Base-by-base conservation (phyloP, 495 filamentous ascomycete species). In the Zalerion maritima region DNA sequence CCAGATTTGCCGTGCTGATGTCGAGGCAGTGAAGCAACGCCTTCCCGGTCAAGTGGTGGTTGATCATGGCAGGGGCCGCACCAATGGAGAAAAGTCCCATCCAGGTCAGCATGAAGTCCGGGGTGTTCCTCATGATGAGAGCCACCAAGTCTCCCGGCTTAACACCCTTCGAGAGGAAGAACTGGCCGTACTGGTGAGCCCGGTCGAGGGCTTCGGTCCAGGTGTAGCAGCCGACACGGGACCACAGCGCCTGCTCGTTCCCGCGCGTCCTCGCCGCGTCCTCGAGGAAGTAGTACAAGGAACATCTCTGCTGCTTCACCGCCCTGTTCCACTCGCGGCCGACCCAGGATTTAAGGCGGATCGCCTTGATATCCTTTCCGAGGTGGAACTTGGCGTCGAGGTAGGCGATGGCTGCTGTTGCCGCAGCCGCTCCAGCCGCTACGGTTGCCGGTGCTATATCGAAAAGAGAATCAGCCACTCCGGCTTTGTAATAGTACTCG, bases 351-450 rank as follows among this genome's bases (percentile, higher is more conserved):
- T 53, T 26, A 37, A 19, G 12, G 19, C 41, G 16, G 42, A 55
- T 26, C 71, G 22, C 36, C 1, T 40, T 29, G 14, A 76, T 24
- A 48, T 84, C 78, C 42, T 81, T 73, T 18, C 42, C 34, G 27
- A 84, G 33, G 42, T 75, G 65, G 31, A 66, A 73, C 57, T 78
- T 81, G 29, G 73, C 80, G 37, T 84, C 69, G 26, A 81, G 54
- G 44, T 86, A 86, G 6, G 71, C 59, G 20, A 65, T 47, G 22
- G 58, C 59, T 29, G 67, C 62, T 7, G 60, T 49, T 6, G 59
- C 51, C 10, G 58, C 52, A 29, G 56, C 57, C 28, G 69, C 65
- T 6, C 68, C 69, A 5, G 78, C 69, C 14, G 64, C 60, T 21
- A 63, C 61, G 40, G 69, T 34, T 24, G 61, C 17, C n/a, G n/a